These are phyloP conservation scores for Plasmodium sp. DNA, from an alignment of 169 alveolate genomes.

Conservation along the genomic window DNA sequence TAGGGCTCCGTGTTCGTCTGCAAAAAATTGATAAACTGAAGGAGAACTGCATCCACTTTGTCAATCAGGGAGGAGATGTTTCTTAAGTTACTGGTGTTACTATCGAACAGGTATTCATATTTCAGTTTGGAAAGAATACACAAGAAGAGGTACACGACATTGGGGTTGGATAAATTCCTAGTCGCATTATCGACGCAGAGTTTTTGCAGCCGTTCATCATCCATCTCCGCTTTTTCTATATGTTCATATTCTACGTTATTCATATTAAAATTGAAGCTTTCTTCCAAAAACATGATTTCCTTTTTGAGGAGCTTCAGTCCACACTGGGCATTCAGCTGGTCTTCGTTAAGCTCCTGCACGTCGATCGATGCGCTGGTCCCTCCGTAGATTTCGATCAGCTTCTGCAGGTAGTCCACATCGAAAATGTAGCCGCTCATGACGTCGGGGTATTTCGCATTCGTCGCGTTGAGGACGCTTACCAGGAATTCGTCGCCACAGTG, in stretches of 20 bases:
- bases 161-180: slow-evolving; percentile 7
- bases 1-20: slow-evolving; percentile 21
- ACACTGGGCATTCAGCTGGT: slow-evolving; percentile 64
- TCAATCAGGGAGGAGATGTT: slow-evolving; percentile 26
- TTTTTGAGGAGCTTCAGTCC: slow-evolving; percentile 15
- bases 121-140: slow-evolving; percentile 38
- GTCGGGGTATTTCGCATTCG: slow-evolving; percentile 31
- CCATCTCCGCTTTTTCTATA: slow-evolving; percentile 27
- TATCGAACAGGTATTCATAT: slow-evolving; percentile 59
- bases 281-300: slow-evolving; percentile 49
- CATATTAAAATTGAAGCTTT: slow-evolving; percentile 15
- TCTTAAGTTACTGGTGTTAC: slow-evolving; percentile 50
- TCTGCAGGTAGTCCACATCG: slow-evolving; percentile 56
- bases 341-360: slow-evolving; percentile 60
- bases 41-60: slow-evolving; percentile 25
- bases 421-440: slow-evolving; percentile 48
- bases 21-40: slow-evolving; percentile 32
- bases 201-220: slow-evolving; percentile 19
- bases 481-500: background rate
- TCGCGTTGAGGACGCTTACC: background rate
- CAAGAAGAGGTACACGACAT: slow-evolving; percentile 20
- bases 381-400: slow-evolving; percentile 46
- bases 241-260: slow-evolving; percentile 40
- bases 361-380: slow-evolving; percentile 48
- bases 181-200: slow-evolving; percentile 21